These are phyloP conservation scores for Lolium rigidum DNA, from an alignment of 176 grass and related monocot genomes.

Conservation along the genomic window DNA sequence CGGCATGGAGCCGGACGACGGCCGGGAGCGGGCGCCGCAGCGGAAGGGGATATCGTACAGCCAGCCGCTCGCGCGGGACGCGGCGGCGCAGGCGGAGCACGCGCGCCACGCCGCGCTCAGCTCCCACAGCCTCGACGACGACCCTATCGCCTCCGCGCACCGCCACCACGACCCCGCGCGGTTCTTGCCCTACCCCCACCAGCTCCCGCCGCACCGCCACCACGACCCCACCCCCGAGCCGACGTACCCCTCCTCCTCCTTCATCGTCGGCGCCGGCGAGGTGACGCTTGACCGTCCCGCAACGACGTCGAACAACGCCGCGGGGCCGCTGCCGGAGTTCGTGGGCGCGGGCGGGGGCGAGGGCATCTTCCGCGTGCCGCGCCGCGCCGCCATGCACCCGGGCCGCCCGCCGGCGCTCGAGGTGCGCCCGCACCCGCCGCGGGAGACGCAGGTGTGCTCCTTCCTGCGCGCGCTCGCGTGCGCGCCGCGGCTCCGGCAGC, in stretches of 20 bases:
- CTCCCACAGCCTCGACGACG: constrained; percentile 57
- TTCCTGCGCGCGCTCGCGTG: constrained; percentile 73
- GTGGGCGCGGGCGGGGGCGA: constrained; percentile 66
- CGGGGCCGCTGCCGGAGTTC: constrained; percentile 63
- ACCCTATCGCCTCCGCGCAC: constrained; percentile 6
- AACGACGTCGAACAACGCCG: constrained; percentile 34
- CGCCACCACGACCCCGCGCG: constrained; percentile 32
- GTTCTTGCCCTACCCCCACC: constrained; percentile 22
- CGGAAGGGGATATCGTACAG: constrained; percentile 51
- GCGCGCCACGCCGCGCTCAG: constrained; percentile 43
- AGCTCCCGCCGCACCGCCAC: constrained; percentile 25
- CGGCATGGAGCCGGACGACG: constrained; percentile 35
- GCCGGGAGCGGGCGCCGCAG: background rate
- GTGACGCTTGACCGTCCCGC: constrained; percentile 54
- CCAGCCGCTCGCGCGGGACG: constrained; percentile 48
- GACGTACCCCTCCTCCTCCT: constrained; percentile 1
- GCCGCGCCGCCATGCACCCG: constrained; percentile 71
- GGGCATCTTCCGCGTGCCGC: constrained; percentile 78
- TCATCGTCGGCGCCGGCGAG: constrained; percentile 21
- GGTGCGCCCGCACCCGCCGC: constrained; percentile 77
- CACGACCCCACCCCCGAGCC: background rate
- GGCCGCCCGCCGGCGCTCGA: constrained; percentile 76
- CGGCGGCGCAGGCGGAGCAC: background rate
- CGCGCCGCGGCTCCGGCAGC: constrained; percentile 53
- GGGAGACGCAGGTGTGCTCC: constrained; percentile 87